Conservation (phyloP, 2,329 filamentous ascomycete genomes). For the Trichoderma atrobrunneum region DNA sequence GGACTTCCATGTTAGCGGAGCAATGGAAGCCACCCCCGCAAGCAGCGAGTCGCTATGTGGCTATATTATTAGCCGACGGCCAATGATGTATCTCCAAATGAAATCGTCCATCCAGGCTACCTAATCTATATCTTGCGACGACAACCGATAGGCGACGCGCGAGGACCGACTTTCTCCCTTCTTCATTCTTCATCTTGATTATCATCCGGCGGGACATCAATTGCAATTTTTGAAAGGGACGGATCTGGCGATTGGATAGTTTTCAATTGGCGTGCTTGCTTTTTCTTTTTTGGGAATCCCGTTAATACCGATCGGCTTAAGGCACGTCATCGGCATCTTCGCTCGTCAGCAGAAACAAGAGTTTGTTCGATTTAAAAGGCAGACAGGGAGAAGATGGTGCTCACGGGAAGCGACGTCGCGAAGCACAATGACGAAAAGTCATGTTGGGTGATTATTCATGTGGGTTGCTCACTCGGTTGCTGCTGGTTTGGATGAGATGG, state of each 20-base stretch:
- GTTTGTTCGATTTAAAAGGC: not conserved
- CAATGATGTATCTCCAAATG: not conserved
- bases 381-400: conserved; percentile 34
- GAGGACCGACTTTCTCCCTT: not conserved
- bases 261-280: not conserved
- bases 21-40: not conserved
- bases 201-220: not conserved
- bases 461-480: conserved; percentile 32
- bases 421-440: conserved; percentile 79
- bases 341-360: not conserved
- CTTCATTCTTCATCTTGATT: not conserved
- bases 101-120: not conserved
- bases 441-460: conserved; percentile 90
- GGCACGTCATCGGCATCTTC: not conserved
- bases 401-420: conserved; percentile 53
- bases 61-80: conserved; percentile 16
- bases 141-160: conserved; percentile 5
- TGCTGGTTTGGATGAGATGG: not conserved
- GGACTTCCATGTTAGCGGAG: not conserved
- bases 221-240: not conserved
- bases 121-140: not conserved
- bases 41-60: not conserved
- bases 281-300: not conserved
- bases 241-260: not conserved
- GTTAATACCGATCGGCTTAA: not conserved